phyloP scores from a whole-genome alignment of 176 grass and related monocot genomes.

The Raddia distichophylla region DNA sequence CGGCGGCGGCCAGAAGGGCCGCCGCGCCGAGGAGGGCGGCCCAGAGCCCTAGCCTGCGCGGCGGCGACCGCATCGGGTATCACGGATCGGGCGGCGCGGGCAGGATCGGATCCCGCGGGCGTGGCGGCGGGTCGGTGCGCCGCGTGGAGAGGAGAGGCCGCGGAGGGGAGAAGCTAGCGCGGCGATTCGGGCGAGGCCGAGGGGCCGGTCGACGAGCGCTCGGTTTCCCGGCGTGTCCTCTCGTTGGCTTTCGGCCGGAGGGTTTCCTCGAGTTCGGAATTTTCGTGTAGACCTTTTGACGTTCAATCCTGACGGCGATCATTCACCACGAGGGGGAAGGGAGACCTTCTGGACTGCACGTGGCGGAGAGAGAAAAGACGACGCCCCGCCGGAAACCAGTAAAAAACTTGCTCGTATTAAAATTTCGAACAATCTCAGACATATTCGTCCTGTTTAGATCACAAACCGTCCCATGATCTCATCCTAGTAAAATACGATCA shows the following conservation, averaged over 20 bases:
- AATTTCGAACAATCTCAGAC: too few relatives aligned
- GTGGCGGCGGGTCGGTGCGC: background rate
- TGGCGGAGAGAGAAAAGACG: too few relatives aligned
- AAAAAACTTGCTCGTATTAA: too few relatives aligned
- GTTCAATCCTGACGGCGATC: slow-evolving; percentile 19
- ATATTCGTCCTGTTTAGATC: too few relatives aligned
- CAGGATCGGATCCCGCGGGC: background rate
- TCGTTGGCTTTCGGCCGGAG: background rate
- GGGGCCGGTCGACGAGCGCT: background rate
- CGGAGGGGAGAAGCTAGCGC: background rate
- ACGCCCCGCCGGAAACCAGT: too few relatives aligned
- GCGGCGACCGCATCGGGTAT: slow-evolving; percentile 4
- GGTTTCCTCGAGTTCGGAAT: background rate
- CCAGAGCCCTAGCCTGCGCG: slow-evolving; percentile 28
- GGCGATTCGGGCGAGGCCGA: background rate
- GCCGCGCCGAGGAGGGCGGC: slow-evolving; percentile 15
- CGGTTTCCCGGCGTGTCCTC: background rate
- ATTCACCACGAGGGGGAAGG: background rate
- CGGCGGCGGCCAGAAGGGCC: slow-evolving; percentile 18
- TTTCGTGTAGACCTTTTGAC: slow-evolving; percentile 25
- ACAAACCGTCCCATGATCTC: too few relatives aligned
- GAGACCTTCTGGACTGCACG: too few relatives aligned
- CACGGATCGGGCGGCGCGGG: background rate
- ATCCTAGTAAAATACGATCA: too few relatives aligned
- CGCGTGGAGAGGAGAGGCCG: background rate